A percentile compares a stretch with the other conserved stretches of the same genome.
These are phyloP conservation scores for Scleroderma citrinum DNA, from an alignment of 768 basidiomycete species.

Conservation along the genomic window DNA sequence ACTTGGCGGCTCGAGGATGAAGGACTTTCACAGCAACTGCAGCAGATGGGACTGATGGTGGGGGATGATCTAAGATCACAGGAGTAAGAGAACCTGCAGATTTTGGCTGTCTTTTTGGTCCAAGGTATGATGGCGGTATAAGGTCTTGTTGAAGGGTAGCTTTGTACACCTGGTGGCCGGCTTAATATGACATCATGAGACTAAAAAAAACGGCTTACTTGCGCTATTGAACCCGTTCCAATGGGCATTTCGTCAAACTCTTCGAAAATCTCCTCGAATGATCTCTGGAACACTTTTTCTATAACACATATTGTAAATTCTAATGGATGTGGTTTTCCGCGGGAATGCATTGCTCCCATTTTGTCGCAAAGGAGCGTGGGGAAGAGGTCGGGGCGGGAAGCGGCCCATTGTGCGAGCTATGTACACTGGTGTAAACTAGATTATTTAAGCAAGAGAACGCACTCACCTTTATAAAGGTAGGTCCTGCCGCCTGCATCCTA, in stretches of 20 bases:
- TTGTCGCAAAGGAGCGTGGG: constrained; percentile 78
- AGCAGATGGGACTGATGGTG: constrained; percentile 71
- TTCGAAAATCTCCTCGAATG: constrained; percentile 87
- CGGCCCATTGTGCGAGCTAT: constrained; percentile 99
- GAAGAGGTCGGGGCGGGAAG: constrained; percentile 90
- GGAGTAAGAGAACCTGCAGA: constrained; percentile 50
- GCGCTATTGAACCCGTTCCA: constrained; percentile 98
- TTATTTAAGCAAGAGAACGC: background rate
- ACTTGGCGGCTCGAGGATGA: constrained; percentile 79
- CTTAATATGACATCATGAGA: background rate
- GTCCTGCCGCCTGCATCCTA: constrained; percentile 92
- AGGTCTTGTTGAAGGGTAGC: constrained; percentile 81
- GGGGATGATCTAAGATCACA: constrained; percentile 43
- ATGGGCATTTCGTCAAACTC: constrained; percentile 84
- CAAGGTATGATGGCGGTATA: constrained; percentile 78
- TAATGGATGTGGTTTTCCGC: constrained; percentile 75
- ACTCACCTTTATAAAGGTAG: constrained; percentile 91
- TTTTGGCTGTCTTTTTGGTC: constrained; percentile 58
- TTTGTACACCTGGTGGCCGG: constrained; percentile 64
- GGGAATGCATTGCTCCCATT: constrained; percentile 84
- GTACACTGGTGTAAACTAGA: constrained; percentile 5
- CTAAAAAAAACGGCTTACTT: constrained; percentile 34
- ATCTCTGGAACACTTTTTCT: constrained; percentile 74
- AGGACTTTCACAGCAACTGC: constrained; percentile 94
- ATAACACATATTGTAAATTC: constrained; percentile 75